Evolutionary conservation across 352 stramenopile species (phyloP), one percentile per base, ranked within the genome.

Genomic region (Globisporangium spiculum): DNA sequence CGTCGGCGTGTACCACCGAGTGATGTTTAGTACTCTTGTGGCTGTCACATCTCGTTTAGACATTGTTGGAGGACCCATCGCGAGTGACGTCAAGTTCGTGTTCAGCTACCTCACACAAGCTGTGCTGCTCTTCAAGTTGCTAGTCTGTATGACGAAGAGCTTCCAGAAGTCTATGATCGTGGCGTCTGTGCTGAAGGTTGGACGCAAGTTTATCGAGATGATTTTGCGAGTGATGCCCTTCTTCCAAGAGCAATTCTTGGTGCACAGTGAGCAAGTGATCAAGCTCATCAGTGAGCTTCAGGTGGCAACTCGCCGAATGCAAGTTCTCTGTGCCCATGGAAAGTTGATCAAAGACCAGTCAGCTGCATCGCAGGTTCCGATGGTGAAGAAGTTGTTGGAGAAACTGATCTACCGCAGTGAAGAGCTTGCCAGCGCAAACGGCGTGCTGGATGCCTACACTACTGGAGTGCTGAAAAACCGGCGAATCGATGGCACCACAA

Each of bases 401-500:
- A 74, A 69, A 44, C 68, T 91, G 52, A 89, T 91, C 26, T 89
- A 89, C 62, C 71, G 71, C 52, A 76, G 74, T 6, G 78, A 89
- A 68, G 79, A 86, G 55, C 65, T 91, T 9, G 83, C 83, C 6
- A 74, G 69, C 3, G 75, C 80, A 10, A 86, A 91, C 30, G 82
- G 82, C 1, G 65, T 91, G 5, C 64, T 90, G 3, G 76, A 86
- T 10, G 82, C 80, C 5, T 89, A 86, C 58, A 83, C 78, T 6
- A 90, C 80, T 12, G 83, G 83, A 16, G 76, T 90, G 34, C 63
- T 91, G 27, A 91, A 90, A 67, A 87, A 89, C 55, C 70, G 78
- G 27, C 78, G 83, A 22, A 86, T 91, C n/a, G 83, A 91, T 66
- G 83, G 83, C 12, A 86, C 81, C 8, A 81, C 81, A 10, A 89